Evolutionary conservation across 805 yeast species (phyloP), one percentile per base, ranked within the genome.

Genomic region (Barnettozyma vustinii): DNA sequence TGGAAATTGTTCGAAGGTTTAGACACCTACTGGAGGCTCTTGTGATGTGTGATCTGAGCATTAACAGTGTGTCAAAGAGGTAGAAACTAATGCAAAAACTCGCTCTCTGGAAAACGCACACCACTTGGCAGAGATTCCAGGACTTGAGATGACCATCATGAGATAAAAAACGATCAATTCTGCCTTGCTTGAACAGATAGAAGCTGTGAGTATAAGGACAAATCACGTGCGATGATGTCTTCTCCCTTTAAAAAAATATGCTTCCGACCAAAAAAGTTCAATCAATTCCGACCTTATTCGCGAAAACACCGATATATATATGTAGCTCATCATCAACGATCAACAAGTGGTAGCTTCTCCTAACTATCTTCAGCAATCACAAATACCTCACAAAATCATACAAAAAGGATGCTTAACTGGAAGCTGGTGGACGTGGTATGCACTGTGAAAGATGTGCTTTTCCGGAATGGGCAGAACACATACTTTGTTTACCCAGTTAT

Each of bases 171-270:
- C 12, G 33, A 30, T 30, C 16, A 13, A 9, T 30, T 13, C 33
- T 15, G 12, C 16, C 16, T 30, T 30, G 6, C 16, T 8, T 23
- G 7, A 23, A 23, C 25, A 23, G 25, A 5, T 32, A 32, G 16
- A n/a, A n/a, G n/a, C n/a, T n/a, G 15, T 5, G 2, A 21, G 42
- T 4, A 39, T 39, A 20, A 39, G 26, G 26, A 15, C 4, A 39
- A 39, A 16, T 48, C 51, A 48, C 51, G 51, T 48, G 51, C 32
- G 45, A 44, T 44, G 51, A 44, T 44, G 50, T 18, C 13, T n/a
- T 20, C 13, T 25, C 3, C n/a, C 9, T 20, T 13, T 7, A 13
- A 12, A 13, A 30, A 30, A 30, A 15, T 13, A 13, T 4, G 12
- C 5, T 13, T 30, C 33, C 33, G 33, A 13, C 16, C 16, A 30